Evolutionary conservation across 106 monocot species (phyloP).

Genomic region (Allium sativum): DNA sequence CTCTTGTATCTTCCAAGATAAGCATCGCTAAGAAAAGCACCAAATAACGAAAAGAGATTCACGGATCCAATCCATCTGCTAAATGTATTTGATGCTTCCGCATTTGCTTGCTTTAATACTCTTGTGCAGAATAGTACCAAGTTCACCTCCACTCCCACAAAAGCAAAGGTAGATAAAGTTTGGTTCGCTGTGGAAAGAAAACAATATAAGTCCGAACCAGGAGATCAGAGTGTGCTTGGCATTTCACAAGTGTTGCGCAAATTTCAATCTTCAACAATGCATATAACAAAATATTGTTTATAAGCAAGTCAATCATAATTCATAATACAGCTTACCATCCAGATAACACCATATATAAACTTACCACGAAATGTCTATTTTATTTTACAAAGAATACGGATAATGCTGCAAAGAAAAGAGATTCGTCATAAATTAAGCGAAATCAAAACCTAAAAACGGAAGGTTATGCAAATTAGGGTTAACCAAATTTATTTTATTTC

Average conservation of each 20-base stretch:
- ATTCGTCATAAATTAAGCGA: no score
- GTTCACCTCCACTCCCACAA: constrained; percentile 20
- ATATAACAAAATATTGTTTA: neutral
- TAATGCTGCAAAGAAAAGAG: neutral
- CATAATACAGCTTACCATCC: neutral
- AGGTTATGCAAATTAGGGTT: no score
- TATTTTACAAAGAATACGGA: neutral
- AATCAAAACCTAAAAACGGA: no score
- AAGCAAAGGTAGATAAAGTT: constrained; percentile 9
- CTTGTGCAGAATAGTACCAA: constrained; percentile 18
- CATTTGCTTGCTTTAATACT: constrained; percentile 15
- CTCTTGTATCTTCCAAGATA: constrained; percentile 12
- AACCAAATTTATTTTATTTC: no score
- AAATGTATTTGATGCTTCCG: constrained; percentile 20
- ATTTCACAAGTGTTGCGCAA: neutral
- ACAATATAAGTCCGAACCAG: neutral
- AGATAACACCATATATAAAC: neutral
- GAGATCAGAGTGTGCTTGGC: neutral
- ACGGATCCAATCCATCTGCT: constrained; percentile 19
- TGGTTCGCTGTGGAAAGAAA: constrained; percentile 9
- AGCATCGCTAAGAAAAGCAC: constrained; percentile 20
- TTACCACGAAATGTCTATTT: neutral
- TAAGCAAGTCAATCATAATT: neutral
- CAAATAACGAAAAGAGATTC: constrained; percentile 10
- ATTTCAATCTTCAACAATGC: neutral